phyloP scores from a whole-genome alignment of 768 basidiomycete genomes.

The Sistotremastrum suecicum region DNA sequence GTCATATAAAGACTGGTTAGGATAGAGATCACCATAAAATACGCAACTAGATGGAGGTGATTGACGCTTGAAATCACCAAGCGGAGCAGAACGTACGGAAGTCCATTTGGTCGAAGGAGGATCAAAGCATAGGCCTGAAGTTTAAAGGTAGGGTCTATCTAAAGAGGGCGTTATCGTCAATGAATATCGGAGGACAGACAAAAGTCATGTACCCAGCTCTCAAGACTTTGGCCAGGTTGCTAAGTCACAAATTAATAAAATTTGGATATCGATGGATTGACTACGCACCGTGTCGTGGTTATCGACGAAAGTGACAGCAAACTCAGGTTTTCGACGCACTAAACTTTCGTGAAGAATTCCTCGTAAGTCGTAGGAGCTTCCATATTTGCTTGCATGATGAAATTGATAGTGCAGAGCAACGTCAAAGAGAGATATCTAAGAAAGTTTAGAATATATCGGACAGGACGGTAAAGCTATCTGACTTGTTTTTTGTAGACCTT shows the following conservation, averaged over 20 bases:
- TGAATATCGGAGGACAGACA: neutral
- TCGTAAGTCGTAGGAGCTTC: slow-evolving; percentile 61
- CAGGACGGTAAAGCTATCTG: slow-evolving; percentile 5
- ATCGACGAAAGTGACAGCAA: slow-evolving; percentile 84
- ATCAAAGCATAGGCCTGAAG: slow-evolving; percentile 73
- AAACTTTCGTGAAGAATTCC: slow-evolving; percentile 58
- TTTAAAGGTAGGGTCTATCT: slow-evolving; percentile 66
- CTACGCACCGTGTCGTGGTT: slow-evolving; percentile 69
- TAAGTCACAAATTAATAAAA: slow-evolving; percentile 10
- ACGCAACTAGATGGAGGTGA: slow-evolving; percentile 40
- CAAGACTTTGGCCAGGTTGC: slow-evolving; percentile 61
- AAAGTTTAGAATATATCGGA: slow-evolving; percentile 1
- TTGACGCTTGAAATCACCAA: neutral
- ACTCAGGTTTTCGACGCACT: slow-evolving; percentile 50
- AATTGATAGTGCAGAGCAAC: slow-evolving; percentile 82
- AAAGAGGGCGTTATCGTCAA: neutral
- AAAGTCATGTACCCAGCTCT: slow-evolving; percentile 57
- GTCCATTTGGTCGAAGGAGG: slow-evolving; percentile 51
- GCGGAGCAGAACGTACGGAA: slow-evolving; percentile 42
- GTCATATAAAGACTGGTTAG: slow-evolving; percentile 53
- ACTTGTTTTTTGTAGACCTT: slow-evolving; percentile 54
- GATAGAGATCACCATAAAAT: slow-evolving; percentile 79
- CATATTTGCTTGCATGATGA: slow-evolving; percentile 55
- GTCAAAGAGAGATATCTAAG: slow-evolving; percentile 79
- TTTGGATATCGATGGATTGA: neutral